A percentile compares a stretch with the other conserved stretches of the same genome.
Conservation (phyloP, 2,329 filamentous ascomycete genomes). For the Colletotrichum filicis region DNA sequence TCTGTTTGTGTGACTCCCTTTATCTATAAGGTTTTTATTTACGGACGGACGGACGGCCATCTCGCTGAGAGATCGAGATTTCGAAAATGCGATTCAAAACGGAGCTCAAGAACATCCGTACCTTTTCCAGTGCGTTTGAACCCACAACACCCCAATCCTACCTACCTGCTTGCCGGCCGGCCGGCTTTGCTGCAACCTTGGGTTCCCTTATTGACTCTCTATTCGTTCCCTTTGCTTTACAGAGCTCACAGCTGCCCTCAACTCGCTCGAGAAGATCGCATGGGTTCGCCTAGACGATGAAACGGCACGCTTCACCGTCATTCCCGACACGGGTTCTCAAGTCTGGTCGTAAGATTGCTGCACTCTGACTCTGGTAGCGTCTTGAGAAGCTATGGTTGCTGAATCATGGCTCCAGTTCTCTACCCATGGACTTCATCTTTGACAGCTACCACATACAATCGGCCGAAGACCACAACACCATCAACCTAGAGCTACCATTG, state of each 20-base stretch:
- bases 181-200: neutral
- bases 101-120: conserved; percentile 73
- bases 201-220: neutral
- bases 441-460: conserved; percentile 87
- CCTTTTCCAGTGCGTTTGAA: conserved; percentile 67
- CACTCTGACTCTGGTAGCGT: neutral
- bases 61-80: too few relatives aligned
- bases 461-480: conserved; percentile 83
- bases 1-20: neutral
- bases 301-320: conserved; percentile 91
- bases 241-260: conserved; percentile 74
- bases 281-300: conserved; percentile 92
- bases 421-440: conserved; percentile 86
- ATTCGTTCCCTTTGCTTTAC: conserved; percentile 6
- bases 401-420: conserved; percentile 53
- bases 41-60: neutral
- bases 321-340: conserved; percentile 93
- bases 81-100: conserved; percentile 73
- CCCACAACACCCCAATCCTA: neutral
- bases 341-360: conserved; percentile 83
- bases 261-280: conserved; percentile 81
- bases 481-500: conserved; percentile 97
- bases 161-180: neutral
- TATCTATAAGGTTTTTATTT: neutral
- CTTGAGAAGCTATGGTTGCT: neutral